Conservation (phyloP, 345 rosid genomes). For the Melaleuca alternifolia region DNA sequence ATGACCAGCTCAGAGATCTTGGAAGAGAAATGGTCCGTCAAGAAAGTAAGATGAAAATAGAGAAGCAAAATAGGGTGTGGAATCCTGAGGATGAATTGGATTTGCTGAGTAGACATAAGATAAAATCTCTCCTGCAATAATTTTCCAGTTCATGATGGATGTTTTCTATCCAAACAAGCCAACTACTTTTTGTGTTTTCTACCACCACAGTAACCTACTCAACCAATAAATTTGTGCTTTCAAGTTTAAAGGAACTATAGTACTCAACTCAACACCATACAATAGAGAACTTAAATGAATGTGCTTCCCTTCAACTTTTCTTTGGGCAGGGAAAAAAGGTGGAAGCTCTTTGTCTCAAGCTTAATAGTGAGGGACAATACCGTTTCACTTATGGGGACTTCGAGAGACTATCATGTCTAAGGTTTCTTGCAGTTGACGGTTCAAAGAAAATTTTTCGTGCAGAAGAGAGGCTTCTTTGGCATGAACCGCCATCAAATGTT, state of each 20-base stretch:
- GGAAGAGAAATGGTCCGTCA: neutral
- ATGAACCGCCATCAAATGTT: neutral
- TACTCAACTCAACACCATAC: neutral
- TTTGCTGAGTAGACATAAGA: neutral
- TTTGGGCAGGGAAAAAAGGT: neutral
- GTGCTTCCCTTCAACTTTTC: neutral
- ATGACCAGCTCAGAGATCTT: accelerated
- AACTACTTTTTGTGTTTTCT: no score
- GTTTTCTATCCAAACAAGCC: no score
- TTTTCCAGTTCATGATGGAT: no score
- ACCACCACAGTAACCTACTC: neutral
- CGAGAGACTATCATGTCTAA: accelerated
- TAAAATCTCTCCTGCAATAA: no score
- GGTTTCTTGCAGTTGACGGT: neutral
- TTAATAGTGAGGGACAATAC: accelerated
- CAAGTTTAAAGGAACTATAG: neutral
- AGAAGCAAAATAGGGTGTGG: neutral
- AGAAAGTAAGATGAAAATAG: neutral
- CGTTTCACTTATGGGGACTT: neutral
- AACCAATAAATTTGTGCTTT: no score
- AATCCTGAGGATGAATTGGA: neutral
- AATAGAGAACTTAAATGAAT: neutral
- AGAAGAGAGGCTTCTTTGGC: neutral
- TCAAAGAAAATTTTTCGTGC: accelerated
- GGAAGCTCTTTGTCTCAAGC: neutral